Conservation (phyloP, 2,329 filamentous ascomycete genomes). For the Diplodia sapinea region DNA sequence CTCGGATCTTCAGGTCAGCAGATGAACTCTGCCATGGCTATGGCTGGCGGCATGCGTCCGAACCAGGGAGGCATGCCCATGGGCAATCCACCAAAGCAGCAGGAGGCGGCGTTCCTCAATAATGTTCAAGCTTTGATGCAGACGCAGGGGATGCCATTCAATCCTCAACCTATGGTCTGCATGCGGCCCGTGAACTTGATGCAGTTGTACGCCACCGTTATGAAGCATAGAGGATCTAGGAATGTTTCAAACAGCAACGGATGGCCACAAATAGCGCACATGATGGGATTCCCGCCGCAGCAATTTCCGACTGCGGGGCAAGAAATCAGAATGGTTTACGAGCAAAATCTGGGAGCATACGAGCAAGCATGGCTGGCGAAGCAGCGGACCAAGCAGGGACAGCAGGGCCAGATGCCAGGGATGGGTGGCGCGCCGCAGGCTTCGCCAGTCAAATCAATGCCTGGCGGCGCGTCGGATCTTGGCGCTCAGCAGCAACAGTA, state of each 20-base stretch:
- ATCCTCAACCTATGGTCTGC: constrained; percentile 73
- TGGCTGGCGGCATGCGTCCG: constrained; percentile 30
- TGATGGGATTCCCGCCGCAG: constrained; percentile 50
- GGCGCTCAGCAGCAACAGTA: constrained; percentile 53
- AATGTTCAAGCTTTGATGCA: constrained; percentile 80
- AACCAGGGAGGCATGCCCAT: constrained; percentile 31
- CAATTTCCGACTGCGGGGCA: constrained; percentile 67
- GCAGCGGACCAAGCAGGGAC: constrained; percentile 52
- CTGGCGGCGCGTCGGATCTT: constrained; percentile 49
- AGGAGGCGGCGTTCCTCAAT: constrained; percentile 60
- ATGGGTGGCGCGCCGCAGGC: constrained; percentile 37
- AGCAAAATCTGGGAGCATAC: constrained; percentile 76
- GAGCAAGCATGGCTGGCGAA: constrained; percentile 70
- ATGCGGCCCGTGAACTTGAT: constrained; percentile 77
- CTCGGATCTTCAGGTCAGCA: constrained; percentile 42
- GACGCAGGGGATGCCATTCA: constrained; percentile 73
- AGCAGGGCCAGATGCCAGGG: constrained; percentile 48
- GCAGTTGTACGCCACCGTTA: constrained; percentile 77
- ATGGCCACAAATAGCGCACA: constrained; percentile 74
- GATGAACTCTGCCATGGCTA: constrained; percentile 32
- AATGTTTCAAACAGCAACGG: constrained; percentile 70
- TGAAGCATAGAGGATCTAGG: constrained; percentile 78
- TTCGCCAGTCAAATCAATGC: constrained; percentile 44
- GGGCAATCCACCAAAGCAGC: constrained; percentile 18
- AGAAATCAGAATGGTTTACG: constrained; percentile 75